A percentile compares a stretch with the other conserved stretches of the same genome.
These are phyloP conservation scores for Brassica rapa DNA, from an alignment of 345 rosid genomes.

Conservation along the genomic window DNA sequence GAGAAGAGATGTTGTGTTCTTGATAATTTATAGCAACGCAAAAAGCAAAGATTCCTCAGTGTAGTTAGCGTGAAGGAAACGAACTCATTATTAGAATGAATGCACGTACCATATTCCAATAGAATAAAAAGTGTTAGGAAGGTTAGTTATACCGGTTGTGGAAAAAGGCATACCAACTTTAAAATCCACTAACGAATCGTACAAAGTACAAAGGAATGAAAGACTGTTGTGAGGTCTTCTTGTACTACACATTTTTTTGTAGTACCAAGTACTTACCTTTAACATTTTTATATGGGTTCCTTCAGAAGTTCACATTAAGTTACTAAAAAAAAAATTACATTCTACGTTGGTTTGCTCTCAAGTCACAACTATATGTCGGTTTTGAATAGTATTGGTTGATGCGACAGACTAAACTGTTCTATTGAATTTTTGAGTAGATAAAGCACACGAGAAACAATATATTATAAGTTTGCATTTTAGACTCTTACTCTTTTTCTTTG, in stretches of 20 bases:
- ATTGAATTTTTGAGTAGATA: neutral
- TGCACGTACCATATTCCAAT: conserved; percentile 23
- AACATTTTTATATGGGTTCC: neutral
- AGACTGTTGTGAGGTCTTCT: neutral
- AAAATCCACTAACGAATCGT: conserved; percentile 12
- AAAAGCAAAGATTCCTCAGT: conserved; percentile 32
- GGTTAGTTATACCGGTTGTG: conserved; percentile 34
- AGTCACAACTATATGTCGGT: neutral
- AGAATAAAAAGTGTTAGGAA: conserved; percentile 19
- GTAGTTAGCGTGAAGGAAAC: conserved; percentile 45
- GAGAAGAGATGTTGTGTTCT: conserved; percentile 21
- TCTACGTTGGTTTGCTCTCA: neutral
- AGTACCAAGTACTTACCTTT: conserved; percentile 7
- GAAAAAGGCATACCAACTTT: conserved; percentile 24
- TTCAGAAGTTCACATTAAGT: neutral
- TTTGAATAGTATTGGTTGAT: neutral
- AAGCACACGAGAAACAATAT: neutral
- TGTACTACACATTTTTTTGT: conserved; percentile 33
- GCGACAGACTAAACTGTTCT: neutral
- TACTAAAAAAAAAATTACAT: neutral
- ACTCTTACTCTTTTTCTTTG: neutral
- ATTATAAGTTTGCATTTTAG: neutral
- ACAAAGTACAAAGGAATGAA: neutral
- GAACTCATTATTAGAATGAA: conserved; percentile 16
- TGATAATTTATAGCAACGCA: conserved; percentile 25